These are phyloP conservation scores for Ogataea parapolymorpha DNA, from an alignment of 805 yeast species.

Conservation along the genomic window DNA sequence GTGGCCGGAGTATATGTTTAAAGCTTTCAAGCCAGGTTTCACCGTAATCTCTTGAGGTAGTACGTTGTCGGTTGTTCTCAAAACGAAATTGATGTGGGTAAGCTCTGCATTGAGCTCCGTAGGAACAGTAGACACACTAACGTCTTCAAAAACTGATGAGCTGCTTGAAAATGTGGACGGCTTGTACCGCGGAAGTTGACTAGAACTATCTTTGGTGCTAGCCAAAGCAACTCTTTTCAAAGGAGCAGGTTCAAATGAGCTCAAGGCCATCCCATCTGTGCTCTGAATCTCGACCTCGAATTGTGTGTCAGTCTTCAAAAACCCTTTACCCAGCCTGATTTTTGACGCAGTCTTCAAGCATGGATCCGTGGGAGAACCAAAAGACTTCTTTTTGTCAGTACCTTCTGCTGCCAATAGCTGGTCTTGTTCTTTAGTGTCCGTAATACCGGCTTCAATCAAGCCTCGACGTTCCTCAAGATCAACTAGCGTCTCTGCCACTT, in stretches of 20 bases:
- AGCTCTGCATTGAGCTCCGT: background rate
- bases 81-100: slow-evolving; percentile 6
- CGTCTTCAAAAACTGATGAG: background rate
- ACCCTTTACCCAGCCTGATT: background rate
- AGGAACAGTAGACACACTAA: background rate
- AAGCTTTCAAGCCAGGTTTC: slow-evolving; percentile 6
- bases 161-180: background rate
- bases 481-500: slow-evolving; percentile 1
- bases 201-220: background rate
- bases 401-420: background rate
- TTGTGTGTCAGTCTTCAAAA: background rate
- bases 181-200: background rate
- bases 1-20: slow-evolving; percentile 10
- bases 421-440: slow-evolving; percentile 3
- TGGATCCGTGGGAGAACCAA: too few relatives aligned
- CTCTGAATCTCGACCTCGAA: background rate
- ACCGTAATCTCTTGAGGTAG: slow-evolving; percentile 12
- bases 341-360: background rate
- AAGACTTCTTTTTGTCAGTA: too few relatives aligned
- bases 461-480: slow-evolving; percentile 8
- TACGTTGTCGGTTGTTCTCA: background rate
- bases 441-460: slow-evolving; percentile 13
- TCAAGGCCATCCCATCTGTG: background rate
- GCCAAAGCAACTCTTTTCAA: background rate
- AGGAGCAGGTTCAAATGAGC: background rate